Conservation (phyloP, 176 grass and related monocot genomes). For the Lolium multiflorum region DNA sequence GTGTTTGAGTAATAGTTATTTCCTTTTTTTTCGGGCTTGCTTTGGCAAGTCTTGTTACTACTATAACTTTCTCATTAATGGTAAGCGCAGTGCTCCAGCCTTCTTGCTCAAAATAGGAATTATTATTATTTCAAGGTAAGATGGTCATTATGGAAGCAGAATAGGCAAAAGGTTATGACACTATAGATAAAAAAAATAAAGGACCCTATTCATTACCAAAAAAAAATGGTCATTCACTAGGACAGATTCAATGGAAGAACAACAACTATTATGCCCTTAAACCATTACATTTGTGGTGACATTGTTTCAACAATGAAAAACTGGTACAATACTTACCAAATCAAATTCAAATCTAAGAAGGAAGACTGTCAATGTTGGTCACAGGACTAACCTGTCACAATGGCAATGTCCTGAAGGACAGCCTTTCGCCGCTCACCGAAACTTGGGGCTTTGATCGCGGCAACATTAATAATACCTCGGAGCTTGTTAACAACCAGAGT, state of each 20-base stretch:
- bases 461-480: constrained; percentile 68
- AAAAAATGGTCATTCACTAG: background rate
- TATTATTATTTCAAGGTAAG: background rate
- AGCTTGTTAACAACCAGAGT: constrained; percentile 87
- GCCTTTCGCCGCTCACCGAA: constrained; percentile 75
- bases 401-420: constrained; percentile 81
- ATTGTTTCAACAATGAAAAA: background rate
- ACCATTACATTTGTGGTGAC: background rate
- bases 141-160: background rate
- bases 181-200: constrained; percentile 10
- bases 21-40: background rate
- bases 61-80: background rate
- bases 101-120: background rate
- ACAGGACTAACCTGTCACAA: constrained; percentile 58
- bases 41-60: background rate
- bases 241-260: constrained; percentile 29
- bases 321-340: background rate
- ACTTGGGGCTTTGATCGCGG: constrained; percentile 76
- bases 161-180: background rate
- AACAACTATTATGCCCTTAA: background rate
- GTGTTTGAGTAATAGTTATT: background rate
- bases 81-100: background rate
- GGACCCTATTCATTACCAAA: too few relatives aligned
- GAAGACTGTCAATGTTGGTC: background rate
- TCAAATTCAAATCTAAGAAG: background rate